Evolutionary conservation across 768 basidiomycete species (phyloP), one percentile per base, ranked within the genome.

Genomic region (Lactarius quietus): DNA sequence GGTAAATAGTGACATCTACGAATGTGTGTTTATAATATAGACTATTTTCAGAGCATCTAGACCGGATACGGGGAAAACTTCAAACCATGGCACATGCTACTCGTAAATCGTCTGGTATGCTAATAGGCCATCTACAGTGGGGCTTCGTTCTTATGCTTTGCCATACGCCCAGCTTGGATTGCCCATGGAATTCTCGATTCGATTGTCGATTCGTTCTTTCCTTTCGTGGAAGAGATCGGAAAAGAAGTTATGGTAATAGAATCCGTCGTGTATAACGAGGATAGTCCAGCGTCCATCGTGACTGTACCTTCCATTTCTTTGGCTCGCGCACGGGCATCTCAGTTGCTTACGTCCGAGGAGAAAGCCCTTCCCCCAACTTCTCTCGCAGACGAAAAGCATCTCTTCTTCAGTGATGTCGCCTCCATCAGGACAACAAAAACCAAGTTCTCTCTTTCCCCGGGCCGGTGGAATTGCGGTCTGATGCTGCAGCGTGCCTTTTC

Each of bases 161-260:
- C 36, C 43, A 12, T 67, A 36, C 26, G 3, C n/a, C 7, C 70
- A 93, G 95, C 95, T 73, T 96, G 93, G 93, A 92, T 98, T 68
- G 93, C 93, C 0, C 94, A 98, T 74, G 90, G 88, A 26, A 82
- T 97, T 61, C 78, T 98, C 68, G 95, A 97, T 72, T 95, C 93
- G 1, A 87, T 98, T 59, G 94, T 98, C 26, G 95, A 98, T 73
- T 89, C 92, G 0, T 95, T 95, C 77, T 93, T 94, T 74, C 93
- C 92, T 1, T 82, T 93, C 64, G 78, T 95, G 64, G 83, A 87
- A 68, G 86, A 87, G 64, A 88, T 97, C 39, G 95, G 96, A 72
- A 88, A 59, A 56, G 63, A 68, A 28, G 63, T 63, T 8, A 39
- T 35, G 18, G 58, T 58, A 6, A 45, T 93, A 3, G 93, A 95